Evolutionary conservation across 805 yeast species (phyloP).

Genomic region (Suhomyces sp.): DNA sequence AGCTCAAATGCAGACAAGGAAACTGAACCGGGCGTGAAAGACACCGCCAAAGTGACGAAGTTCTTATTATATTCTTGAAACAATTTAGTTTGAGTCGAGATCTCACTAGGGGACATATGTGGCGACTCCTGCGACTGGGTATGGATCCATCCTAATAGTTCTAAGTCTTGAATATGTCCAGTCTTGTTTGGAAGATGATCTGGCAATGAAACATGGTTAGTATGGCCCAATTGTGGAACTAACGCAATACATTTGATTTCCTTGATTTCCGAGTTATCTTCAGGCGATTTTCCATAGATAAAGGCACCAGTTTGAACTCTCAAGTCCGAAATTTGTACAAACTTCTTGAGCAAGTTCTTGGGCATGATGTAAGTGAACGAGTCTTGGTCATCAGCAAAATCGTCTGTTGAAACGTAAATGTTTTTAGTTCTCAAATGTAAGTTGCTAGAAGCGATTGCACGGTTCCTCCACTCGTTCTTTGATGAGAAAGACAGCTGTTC

Average conservation of each 20-base stretch:
- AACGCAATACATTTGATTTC: slow-evolving; percentile 74
- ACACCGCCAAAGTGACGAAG: slow-evolving; percentile 58
- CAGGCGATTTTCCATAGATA: slow-evolving; percentile 76
- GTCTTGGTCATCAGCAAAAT: slow-evolving; percentile 39
- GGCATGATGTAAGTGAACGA: slow-evolving; percentile 76
- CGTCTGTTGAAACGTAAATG: slow-evolving; percentile 69
- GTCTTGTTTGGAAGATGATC: slow-evolving; percentile 39
- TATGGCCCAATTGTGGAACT: slow-evolving; percentile 85
- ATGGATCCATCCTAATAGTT: slow-evolving; percentile 93
- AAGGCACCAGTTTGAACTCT: slow-evolving; percentile 80
- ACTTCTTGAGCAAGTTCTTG: slow-evolving; percentile 69
- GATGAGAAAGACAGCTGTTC: slow-evolving; percentile 84
- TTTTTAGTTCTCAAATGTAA: slow-evolving; percentile 69
- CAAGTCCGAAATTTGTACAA: slow-evolving; percentile 77
- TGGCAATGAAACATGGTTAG: slow-evolving; percentile 63
- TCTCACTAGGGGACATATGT: slow-evolving; percentile 66
- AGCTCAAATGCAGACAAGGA: slow-evolving; percentile 66
- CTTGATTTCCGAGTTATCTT: slow-evolving; percentile 67
- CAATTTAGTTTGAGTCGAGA: slow-evolving; percentile 53
- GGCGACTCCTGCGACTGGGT: slow-evolving; percentile 69
- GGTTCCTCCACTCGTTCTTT: slow-evolving; percentile 83
- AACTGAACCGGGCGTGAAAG: slow-evolving; percentile 81
- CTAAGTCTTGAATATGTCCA: slow-evolving; percentile 45
- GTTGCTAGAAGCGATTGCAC: slow-evolving; percentile 77
- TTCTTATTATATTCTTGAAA: slow-evolving; percentile 32